Evolutionary conservation across 805 yeast species (phyloP).

Genomic region (Cyberlindnera petersonii): DNA sequence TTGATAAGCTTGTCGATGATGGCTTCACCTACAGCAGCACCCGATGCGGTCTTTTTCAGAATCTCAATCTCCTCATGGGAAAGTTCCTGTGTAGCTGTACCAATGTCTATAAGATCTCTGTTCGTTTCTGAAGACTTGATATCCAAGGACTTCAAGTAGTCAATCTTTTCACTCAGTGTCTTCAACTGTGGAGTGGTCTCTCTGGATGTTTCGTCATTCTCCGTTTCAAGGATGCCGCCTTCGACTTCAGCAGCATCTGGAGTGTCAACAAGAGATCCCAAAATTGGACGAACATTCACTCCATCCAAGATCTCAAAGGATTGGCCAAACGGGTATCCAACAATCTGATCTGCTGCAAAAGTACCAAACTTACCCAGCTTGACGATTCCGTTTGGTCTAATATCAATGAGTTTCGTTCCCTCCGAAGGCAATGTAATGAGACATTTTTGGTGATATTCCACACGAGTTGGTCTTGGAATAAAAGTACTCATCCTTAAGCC

Average conservation of each 20-base stretch:
- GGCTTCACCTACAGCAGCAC: constrained; percentile 60
- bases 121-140: constrained; percentile 52
- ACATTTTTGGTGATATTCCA: constrained; percentile 36
- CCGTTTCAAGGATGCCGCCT: constrained; percentile 18
- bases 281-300: constrained; percentile 45
- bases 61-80: constrained; percentile 78
- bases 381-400: constrained; percentile 56
- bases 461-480: constrained; percentile 19
- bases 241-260: constrained; percentile 28
- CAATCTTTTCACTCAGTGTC: constrained; percentile 25
- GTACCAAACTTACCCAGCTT: constrained; percentile 90
- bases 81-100: constrained; percentile 69
- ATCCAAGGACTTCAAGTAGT: constrained; percentile 29
- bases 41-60: constrained; percentile 66
- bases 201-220: constrained; percentile 32
- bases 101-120: constrained; percentile 61
- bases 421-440: constrained; percentile 78
- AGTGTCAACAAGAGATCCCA: constrained; percentile 31
- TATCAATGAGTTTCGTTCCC: constrained; percentile 66
- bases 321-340: constrained; percentile 85
- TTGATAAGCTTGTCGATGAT: constrained; percentile 79
- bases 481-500: background rate
- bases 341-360: constrained; percentile 65
- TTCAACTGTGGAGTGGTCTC: constrained; percentile 30
- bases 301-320: constrained; percentile 78